Evolutionary conservation across 306 rosid genomes (phyloP), one percentile per base, ranked within the genome.

Genomic region (Vigna angularis): DNA sequence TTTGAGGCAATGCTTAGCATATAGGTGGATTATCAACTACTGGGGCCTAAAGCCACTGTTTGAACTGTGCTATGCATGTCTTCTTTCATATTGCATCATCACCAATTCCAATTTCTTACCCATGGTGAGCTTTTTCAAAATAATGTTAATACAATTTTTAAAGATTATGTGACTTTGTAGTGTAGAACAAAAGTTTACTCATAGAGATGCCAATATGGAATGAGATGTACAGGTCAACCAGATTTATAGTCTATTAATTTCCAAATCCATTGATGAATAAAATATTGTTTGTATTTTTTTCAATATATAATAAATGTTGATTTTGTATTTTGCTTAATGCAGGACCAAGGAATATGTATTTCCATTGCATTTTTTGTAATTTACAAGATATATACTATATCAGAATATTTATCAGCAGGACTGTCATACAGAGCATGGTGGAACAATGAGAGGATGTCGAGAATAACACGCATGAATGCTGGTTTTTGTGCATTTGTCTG

Each of bases 381-480:
- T 11, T 65, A 66, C 81, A 71, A n/a, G 44, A 2, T 80, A 2
- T 71, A 81, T 45, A 78, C 77, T 15, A 3, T 86, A 20, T 73
- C 48, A 1, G 90, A 88, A 56, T 86, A 71, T 79, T 8, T 89
- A 7, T 57, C 20, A 50, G 24, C 85, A 1, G 83, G 85, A 18
- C 71, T 81, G 5, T 88, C 97, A 52, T 36, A 85, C 17, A 76
- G 80, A 74, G 81, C 83, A 12, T 94, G 98, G 93, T 90, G 98
- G 98, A 94, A 92, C 64, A 90, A 89, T 75, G 81, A 81, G 49
- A 82, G 85, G 56, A 92, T 88, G 96, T 72, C 79, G 67, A 83
- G 69, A 79, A 81, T 94, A 75, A 71, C 1, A n/a, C 0, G 80
- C 15, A 65, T 67, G 83, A 86, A 44, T 28, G 79, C 91, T 12